A percentile compares a stretch with the other conserved stretches of the same genome.
Conservation (phyloP, 2,329 filamentous ascomycete genomes). For the Claviceps sp. region DNA sequence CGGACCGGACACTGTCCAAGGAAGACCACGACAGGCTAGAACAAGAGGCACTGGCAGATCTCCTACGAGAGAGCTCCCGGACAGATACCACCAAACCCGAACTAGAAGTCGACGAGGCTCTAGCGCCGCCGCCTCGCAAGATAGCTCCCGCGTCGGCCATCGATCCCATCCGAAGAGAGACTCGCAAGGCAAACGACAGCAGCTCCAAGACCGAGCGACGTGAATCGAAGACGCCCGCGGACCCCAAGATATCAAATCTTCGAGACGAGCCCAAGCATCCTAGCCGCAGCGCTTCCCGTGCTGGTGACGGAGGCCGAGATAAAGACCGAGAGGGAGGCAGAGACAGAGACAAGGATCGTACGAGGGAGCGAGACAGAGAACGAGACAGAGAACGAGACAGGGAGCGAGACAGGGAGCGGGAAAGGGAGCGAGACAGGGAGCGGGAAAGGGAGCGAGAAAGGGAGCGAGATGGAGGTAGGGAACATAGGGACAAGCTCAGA, state of each 20-base stretch:
- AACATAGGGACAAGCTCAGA: slow-evolving; percentile 11
- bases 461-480: background rate
- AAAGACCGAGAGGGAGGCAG: background rate
- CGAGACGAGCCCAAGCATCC: slow-evolving; percentile 17
- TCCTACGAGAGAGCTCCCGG: slow-evolving; percentile 45
- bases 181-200: slow-evolving; percentile 24
- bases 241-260: slow-evolving; percentile 12
- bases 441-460: background rate
- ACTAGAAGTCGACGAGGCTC: slow-evolving; percentile 40
- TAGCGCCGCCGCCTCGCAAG: slow-evolving; percentile 42
- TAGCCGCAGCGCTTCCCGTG: slow-evolving; percentile 21
- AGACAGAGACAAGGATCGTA: background rate
- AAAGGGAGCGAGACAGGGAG: background rate
- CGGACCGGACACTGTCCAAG: slow-evolving; percentile 39
- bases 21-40: slow-evolving; percentile 46
- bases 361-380: background rate
- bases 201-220: slow-evolving; percentile 20
- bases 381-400: background rate
- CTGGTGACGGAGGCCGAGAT: slow-evolving; percentile 6
- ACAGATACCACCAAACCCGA: slow-evolving; percentile 35
- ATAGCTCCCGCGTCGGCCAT: slow-evolving; percentile 43
- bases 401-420: background rate
- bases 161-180: slow-evolving; percentile 36
- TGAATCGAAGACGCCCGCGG: slow-evolving; percentile 17
- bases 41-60: slow-evolving; percentile 42